Conservation (phyloP, 2,329 filamentous ascomycete genomes). For the Cladosporium austrohemisphaericum region DNA sequence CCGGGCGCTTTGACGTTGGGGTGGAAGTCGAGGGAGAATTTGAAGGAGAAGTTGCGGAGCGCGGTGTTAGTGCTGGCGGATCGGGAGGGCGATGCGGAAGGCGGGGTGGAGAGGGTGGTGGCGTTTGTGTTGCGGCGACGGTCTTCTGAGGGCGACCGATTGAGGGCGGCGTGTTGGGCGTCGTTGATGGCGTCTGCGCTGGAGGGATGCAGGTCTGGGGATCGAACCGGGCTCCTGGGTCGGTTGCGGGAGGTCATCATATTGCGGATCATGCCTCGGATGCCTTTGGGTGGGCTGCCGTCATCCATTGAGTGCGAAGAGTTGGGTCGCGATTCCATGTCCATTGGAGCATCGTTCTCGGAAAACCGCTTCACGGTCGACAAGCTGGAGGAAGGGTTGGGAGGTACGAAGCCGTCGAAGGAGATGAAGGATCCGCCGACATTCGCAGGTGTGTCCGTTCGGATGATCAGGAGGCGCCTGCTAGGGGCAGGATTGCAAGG, state of each 20-base stretch:
- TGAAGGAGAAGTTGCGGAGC: conserved; percentile 64
- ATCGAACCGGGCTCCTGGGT: conserved; percentile 7
- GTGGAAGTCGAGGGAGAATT: conserved; percentile 68
- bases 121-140: conserved; percentile 5
- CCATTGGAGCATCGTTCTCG: conserved; percentile 19
- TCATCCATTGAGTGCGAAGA: conserved; percentile 24
- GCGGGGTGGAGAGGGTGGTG: conserved; percentile 5
- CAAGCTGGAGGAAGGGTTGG: conserved; percentile 29
- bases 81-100: not conserved
- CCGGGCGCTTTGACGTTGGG: conserved; percentile 55
- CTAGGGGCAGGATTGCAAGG: conserved; percentile 83
- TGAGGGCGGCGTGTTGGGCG: conserved; percentile 9
- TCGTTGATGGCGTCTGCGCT: conserved; percentile 9
- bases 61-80: not conserved
- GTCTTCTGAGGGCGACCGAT: conserved; percentile 15
- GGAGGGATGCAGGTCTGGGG: not conserved
- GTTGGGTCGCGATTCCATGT: conserved; percentile 28
- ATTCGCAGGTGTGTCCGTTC: conserved; percentile 64
- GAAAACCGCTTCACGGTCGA: conserved; percentile 12
- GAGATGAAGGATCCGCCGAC: conserved; percentile 53
- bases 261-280: conserved; percentile 34
- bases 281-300: conserved; percentile 22
- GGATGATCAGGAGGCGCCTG: conserved; percentile 82
- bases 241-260: conserved; percentile 31
- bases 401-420: conserved; percentile 57